Conservation (phyloP, 257 asterid genomes). For the Linaria vulgaris region DNA sequence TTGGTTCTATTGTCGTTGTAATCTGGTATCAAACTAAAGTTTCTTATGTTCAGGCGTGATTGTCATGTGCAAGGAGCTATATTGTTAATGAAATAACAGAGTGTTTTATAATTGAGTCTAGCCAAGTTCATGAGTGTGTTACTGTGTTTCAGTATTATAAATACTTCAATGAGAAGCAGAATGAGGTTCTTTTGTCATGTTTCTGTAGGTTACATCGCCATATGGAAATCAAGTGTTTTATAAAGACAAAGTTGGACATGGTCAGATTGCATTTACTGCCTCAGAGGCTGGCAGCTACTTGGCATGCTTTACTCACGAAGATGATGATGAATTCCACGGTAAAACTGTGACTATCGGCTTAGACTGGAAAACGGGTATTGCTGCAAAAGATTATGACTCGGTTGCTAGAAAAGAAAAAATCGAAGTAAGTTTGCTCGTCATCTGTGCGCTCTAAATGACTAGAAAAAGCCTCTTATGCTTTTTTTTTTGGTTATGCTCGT, state of each 20-base stretch:
- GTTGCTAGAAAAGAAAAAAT: conserved; percentile 89
- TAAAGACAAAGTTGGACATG: conserved; percentile 59
- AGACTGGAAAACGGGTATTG: conserved; percentile 83
- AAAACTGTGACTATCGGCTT: conserved; percentile 60
- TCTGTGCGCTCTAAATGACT: not conserved
- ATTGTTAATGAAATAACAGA: not conserved
- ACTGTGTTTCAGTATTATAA: not conserved
- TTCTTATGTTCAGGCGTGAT: not conserved
- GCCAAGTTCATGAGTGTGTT: not conserved
- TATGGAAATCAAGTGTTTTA: conserved; percentile 63
- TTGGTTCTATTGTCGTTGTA: too few species aligned
- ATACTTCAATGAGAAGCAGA: conserved; percentile 4
- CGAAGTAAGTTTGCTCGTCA: conserved; percentile 43
- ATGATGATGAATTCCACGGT: conserved; percentile 33
- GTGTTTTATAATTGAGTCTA: not conserved
- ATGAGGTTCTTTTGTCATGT: not conserved
- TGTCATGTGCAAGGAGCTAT: not conserved
- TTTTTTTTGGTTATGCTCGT: not conserved
- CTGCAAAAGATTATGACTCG: conserved; percentile 80
- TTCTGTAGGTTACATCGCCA: conserved; percentile 76
- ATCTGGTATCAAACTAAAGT: too few species aligned
- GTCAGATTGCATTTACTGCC: conserved; percentile 83
- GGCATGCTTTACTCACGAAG: conserved; percentile 61
- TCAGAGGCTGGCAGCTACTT: conserved; percentile 69
- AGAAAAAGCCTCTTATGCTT: not conserved